Percentiles rank a stretch among this genome's conserved stretches.
Conservation (phyloP, 2,329 filamentous ascomycete genomes). For the Escovopsis weberi region DNA sequence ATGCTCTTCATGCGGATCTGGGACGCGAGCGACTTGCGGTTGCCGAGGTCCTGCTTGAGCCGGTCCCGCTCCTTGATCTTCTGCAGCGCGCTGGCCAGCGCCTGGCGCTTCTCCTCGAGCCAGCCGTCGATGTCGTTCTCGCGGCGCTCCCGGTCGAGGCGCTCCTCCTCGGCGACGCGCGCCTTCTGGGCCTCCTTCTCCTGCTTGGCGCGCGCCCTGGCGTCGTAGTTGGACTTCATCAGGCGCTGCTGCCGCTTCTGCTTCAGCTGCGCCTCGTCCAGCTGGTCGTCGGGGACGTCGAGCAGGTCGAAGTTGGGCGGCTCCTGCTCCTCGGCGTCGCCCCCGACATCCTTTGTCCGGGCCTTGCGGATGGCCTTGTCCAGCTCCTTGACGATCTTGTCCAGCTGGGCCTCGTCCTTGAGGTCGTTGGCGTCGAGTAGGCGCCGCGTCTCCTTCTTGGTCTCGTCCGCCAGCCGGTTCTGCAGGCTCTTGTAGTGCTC, state of each 20-base stretch:
- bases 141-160: constrained; percentile 68
- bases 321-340: constrained; percentile 64
- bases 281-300: constrained; percentile 77
- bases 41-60: constrained; percentile 85
- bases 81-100: constrained; percentile 54
- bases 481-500: constrained; percentile 88
- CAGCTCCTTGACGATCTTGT: constrained; percentile 73
- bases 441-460: constrained; percentile 81
- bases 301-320: constrained; percentile 76
- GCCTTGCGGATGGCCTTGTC: constrained; percentile 83
- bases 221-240: constrained; percentile 90
- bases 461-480: constrained; percentile 53
- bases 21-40: constrained; percentile 88
- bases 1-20: constrained; percentile 98
- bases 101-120: constrained; percentile 68
- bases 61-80: constrained; percentile 90
- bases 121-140: constrained; percentile 75
- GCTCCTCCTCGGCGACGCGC: constrained; percentile 66
- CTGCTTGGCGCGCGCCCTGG: constrained; percentile 80
- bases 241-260: constrained; percentile 85
- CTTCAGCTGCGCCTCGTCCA: constrained; percentile 83
- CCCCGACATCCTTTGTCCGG: constrained; percentile 83
- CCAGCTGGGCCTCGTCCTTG: constrained; percentile 77
- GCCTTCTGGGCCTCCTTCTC: constrained; percentile 92
- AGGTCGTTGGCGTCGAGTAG: constrained; percentile 83